phyloP scores from a whole-genome alignment of 257 asterid genomes.

The Jasminum sambac region DNA sequence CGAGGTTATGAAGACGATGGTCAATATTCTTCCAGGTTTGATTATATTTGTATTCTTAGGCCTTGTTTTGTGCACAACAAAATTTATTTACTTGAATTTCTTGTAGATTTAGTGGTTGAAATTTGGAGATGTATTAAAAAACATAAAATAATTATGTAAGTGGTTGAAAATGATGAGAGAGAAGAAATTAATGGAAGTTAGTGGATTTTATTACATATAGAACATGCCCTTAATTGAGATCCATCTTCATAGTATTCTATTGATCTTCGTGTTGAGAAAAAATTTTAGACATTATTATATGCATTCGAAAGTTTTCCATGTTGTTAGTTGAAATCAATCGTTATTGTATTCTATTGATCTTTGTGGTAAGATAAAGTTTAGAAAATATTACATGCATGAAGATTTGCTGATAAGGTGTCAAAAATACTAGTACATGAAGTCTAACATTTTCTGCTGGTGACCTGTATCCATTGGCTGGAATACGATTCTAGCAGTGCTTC shows the following conservation, averaged over 20 bases:
- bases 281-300: too few relatives aligned
- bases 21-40: slow-evolving; percentile 83
- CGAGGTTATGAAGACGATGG: slow-evolving; percentile 72
- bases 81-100: too few relatives aligned
- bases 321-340: background rate
- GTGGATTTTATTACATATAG: too few relatives aligned
- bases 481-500: background rate
- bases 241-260: background rate
- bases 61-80: too few relatives aligned
- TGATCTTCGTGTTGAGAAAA: too few relatives aligned
- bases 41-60: slow-evolving; percentile 9
- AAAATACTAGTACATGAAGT: background rate
- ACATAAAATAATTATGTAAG: too few relatives aligned
- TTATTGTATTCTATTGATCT: slow-evolving; percentile 7
- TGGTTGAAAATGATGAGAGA: too few relatives aligned
- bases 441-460: background rate
- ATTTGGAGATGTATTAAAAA: too few relatives aligned
- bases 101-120: too few relatives aligned
- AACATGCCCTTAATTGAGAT: slow-evolving; percentile 18
- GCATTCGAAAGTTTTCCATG: background rate
- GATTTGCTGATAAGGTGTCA: background rate
- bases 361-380: slow-evolving; percentile 9
- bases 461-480: background rate
- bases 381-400: background rate
- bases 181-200: too few relatives aligned